Conservation (phyloP, 768 basidiomycete genomes). For the Crepidotus variabilis region DNA sequence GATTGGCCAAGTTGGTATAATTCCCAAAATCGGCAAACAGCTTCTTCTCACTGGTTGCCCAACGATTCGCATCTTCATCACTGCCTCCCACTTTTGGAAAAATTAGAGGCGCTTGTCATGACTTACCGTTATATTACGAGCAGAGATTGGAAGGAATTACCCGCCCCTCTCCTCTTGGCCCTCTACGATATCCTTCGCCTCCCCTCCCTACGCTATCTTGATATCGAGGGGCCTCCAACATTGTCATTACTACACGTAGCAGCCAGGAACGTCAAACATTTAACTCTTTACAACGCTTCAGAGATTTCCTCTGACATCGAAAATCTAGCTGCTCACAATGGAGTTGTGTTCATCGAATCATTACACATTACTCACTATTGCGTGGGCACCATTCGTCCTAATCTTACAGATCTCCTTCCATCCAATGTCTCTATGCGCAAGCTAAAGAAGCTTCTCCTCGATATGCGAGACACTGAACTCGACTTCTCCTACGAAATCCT, state of each 20-base stretch:
- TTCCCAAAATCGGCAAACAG: background rate
- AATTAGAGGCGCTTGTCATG: background rate
- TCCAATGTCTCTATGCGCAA: background rate
- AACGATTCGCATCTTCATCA: background rate
- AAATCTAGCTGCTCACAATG: background rate
- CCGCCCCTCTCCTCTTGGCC: background rate
- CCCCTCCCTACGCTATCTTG: background rate
- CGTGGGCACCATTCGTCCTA: background rate
- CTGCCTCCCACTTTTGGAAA: background rate
- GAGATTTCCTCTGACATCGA: background rate
- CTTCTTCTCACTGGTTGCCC: background rate
- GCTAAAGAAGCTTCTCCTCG: background rate
- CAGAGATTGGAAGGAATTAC: background rate
- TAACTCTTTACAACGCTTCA: background rate
- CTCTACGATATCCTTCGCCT: background rate
- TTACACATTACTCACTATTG: background rate
- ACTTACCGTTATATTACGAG: background rate
- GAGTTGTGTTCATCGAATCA: background rate
- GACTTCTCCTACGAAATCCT: background rate
- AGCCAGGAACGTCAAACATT: background rate
- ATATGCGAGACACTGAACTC: background rate
- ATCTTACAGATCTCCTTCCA: background rate
- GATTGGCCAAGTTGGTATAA: background rate
- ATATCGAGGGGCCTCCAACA: background rate
- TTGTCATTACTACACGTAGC: background rate